Conservation (phyloP, 306 rosid species). For the Pterocarpus macrocarpus region DNA sequence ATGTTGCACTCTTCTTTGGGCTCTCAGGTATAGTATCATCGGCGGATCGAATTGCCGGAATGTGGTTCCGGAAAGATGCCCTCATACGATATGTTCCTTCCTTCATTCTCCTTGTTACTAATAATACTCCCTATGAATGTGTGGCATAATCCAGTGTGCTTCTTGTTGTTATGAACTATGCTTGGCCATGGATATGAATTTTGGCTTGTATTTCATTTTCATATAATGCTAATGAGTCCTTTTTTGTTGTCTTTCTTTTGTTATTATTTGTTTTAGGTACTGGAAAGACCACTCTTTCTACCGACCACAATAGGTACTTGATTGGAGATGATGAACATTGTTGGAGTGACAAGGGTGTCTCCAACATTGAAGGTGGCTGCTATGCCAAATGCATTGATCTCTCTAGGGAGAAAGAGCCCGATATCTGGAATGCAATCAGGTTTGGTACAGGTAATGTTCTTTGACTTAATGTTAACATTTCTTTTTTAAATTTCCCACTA, state of each 20-base stretch:
- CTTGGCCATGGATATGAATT: slow-evolving; percentile 12
- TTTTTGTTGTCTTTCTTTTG: neutral
- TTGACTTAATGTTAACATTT: neutral
- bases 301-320: slow-evolving; percentile 78
- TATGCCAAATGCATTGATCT: slow-evolving; percentile 94
- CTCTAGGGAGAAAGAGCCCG: slow-evolving; percentile 83
- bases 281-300: slow-evolving; percentile 89
- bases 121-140: neutral
- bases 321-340: slow-evolving; percentile 96
- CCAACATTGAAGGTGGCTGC: slow-evolving; percentile 97
- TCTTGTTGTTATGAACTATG: slow-evolving; percentile 11
- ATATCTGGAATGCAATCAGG: slow-evolving; percentile 90
- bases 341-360: slow-evolving; percentile 84
- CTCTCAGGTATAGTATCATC: slow-evolving; percentile 79
- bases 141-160: slow-evolving; percentile 31
- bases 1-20: slow-evolving; percentile 98
- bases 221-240: slow-evolving; percentile 26
- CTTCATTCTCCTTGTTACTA: slow-evolving; percentile 9
- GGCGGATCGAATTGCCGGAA: slow-evolving; percentile 3
- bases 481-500: neutral
- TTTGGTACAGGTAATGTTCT: slow-evolving; percentile 80
- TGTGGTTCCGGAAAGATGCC: slow-evolving; percentile 10
- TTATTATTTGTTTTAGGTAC: slow-evolving; percentile 60
- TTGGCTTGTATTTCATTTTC: slow-evolving; percentile 35
- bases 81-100: slow-evolving; percentile 49